Percentiles rank a stretch among this genome's conserved stretches.
Conservation (phyloP, 2,329 filamentous ascomycete species). For the Myriosclerotinia duriaeana region DNA sequence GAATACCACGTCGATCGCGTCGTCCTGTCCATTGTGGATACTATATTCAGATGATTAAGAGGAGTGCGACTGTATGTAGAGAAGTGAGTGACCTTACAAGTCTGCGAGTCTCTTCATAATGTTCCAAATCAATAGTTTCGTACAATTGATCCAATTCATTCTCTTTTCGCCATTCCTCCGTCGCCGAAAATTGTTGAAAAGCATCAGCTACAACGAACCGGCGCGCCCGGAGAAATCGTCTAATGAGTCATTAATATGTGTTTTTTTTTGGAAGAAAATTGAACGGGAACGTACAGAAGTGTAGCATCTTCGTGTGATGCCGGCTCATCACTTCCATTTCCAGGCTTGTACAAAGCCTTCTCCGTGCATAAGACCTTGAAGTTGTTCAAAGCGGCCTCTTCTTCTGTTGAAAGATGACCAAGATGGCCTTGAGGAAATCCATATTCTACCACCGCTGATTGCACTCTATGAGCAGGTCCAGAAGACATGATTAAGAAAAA, state of each 20-base stretch:
- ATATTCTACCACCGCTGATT: constrained; percentile 43
- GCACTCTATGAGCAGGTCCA: constrained; percentile 39
- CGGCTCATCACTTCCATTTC: constrained; percentile 41
- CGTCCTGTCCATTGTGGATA: constrained; percentile 96
- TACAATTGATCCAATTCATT: constrained; percentile 79
- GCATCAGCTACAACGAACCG: constrained; percentile 78
- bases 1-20: constrained; percentile 85
- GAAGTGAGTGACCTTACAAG: constrained; percentile 55
- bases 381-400: constrained; percentile 63
- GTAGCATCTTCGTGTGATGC: constrained; percentile 70
- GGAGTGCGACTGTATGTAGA: constrained; percentile 26
- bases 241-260: constrained; percentile 42
- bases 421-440: constrained; percentile 76
- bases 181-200: constrained; percentile 80
- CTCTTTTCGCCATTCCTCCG: constrained; percentile 80
- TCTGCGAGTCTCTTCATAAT: constrained; percentile 76
- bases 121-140: constrained; percentile 78
- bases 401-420: constrained; percentile 68
- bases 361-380: constrained; percentile 71
- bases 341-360: constrained; percentile 61
- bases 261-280: neutral
- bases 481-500: constrained; percentile 32
- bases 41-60: constrained; percentile 45
- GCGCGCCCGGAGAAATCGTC: constrained; percentile 82
- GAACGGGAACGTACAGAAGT: constrained; percentile 56